Percentiles rank a stretch among this genome's conserved stretches.
Evolutionary conservation across 2,329 filamentous ascomycete genomes (phyloP).

Genomic region (Ophiocordyceps camponoti-saundersi): DNA sequence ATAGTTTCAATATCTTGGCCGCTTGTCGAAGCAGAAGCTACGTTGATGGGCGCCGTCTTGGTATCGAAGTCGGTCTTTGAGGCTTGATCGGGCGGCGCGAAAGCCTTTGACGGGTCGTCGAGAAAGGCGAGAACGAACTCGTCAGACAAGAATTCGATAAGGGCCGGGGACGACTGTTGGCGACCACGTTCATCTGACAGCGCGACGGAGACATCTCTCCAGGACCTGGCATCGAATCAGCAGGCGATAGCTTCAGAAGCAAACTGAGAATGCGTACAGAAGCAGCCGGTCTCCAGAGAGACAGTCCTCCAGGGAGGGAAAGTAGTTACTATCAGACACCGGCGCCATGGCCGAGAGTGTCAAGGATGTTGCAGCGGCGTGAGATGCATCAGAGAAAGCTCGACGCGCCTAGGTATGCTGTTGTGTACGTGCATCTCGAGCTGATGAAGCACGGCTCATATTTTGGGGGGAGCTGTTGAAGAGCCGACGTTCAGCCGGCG

Average conservation of each 20-base stretch:
- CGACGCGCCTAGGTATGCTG: slow-evolving; percentile 1
- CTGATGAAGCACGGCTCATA: slow-evolving; percentile 1
- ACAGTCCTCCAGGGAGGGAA: slow-evolving; percentile 73
- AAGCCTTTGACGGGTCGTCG: slow-evolving; percentile 50
- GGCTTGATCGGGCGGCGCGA: slow-evolving; percentile 41
- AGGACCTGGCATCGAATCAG: slow-evolving; percentile 30
- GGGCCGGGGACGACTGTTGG: slow-evolving; percentile 31
- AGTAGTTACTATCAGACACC: slow-evolving; percentile 53
- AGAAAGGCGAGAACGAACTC: slow-evolving; percentile 51
- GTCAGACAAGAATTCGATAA: slow-evolving; percentile 57
- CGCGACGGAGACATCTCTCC: slow-evolving; percentile 41
- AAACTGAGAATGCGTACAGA: slow-evolving; percentile 40
- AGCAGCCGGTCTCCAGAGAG: slow-evolving; percentile 65
- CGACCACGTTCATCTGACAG: slow-evolving; percentile 38
- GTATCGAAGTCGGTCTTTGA: slow-evolving; percentile 62
- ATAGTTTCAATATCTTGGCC: slow-evolving; percentile 61
- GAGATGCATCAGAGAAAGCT: slow-evolving; percentile 16
- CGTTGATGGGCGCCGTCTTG: slow-evolving; percentile 73
- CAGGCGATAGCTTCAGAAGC: slow-evolving; percentile 4
- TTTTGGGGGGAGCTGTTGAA: slow-evolving; percentile 13
- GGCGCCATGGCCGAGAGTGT: slow-evolving; percentile 51
- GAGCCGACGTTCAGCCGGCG: slow-evolving; percentile 11
- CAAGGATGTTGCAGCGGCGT: slow-evolving; percentile 22
- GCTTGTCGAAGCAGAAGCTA: slow-evolving; percentile 48
- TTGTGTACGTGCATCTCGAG: slow-evolving; percentile 4